phyloP scores from a whole-genome alignment of 495 filamentous ascomycete genomes.

The Podospora pseudoanserina region DNA sequence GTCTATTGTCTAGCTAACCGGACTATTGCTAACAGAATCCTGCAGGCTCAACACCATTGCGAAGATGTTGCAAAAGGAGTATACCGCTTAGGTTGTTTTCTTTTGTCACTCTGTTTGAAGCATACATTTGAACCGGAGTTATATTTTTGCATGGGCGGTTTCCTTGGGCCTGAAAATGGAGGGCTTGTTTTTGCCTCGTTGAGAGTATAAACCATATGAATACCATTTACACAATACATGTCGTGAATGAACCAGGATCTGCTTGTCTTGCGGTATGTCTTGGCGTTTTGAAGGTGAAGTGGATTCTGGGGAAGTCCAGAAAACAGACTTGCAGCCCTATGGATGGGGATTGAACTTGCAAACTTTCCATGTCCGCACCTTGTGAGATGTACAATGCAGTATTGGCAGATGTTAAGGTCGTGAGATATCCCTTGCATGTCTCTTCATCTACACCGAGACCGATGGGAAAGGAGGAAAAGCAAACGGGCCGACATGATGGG shows the following conservation, averaged over 20 bases:
- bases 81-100: constrained; percentile 51
- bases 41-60: constrained; percentile 91
- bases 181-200: constrained; percentile 2
- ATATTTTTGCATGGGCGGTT: constrained; percentile 6
- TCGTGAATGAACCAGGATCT: not conserved
- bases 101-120: not conserved
- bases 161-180: constrained; percentile 7
- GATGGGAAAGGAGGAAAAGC: not conserved
- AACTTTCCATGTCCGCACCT: not conserved
- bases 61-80: constrained; percentile 87
- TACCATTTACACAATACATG: not conserved
- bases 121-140: constrained; percentile 10
- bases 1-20: not conserved
- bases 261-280: not conserved
- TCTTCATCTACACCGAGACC: not conserved
- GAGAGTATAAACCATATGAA: not conserved
- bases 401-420: not conserved
- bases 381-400: not conserved
- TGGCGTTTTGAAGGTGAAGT: not conserved
- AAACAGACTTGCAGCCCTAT: not conserved
- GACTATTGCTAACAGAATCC: constrained; percentile 47
- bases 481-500: not conserved
- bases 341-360: not conserved
- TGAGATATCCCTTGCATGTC: not conserved
- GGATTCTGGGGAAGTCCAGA: not conserved